Evolutionary conservation across 2,329 filamentous ascomycete species (phyloP).

Genomic region (Byssochlamys sp.): DNA sequence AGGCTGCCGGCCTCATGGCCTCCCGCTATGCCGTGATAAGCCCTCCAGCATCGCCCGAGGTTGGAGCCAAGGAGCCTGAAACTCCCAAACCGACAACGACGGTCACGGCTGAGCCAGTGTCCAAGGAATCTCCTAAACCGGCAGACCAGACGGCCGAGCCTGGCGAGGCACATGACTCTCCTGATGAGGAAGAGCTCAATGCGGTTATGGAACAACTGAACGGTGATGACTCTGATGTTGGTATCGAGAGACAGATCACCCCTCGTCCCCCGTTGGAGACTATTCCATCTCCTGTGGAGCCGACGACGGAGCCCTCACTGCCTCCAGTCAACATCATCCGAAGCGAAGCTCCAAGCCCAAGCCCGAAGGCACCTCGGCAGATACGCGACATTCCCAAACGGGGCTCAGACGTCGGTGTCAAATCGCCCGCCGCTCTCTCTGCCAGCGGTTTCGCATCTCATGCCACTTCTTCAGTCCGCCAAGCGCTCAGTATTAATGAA

Average conservation of each 20-base stretch:
- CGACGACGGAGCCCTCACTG: conserved; percentile 46
- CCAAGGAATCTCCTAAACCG: conserved; percentile 3
- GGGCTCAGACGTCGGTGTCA: conserved; percentile 27
- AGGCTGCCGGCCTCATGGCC: conserved; percentile 20
- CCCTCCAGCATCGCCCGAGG: conserved; percentile 15
- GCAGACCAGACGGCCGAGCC: conserved; percentile 12
- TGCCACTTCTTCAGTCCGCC: conserved; percentile 48
- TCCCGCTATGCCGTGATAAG: conserved; percentile 27
- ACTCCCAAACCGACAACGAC: conserved; percentile 7
- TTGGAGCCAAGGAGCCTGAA: conserved; percentile 7
- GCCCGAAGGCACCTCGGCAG: conserved; percentile 48
- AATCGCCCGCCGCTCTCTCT: conserved; percentile 44
- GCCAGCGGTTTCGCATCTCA: conserved; percentile 52
- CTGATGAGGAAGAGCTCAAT: conserved; percentile 65
- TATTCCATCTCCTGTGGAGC: conserved; percentile 34
- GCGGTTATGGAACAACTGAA: conserved; percentile 82
- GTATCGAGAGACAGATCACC: conserved; percentile 54
- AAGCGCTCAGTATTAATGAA: conserved; percentile 51
- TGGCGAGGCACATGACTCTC: conserved; percentile 21
- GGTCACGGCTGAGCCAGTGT: conserved; percentile 1
- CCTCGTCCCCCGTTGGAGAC: conserved; percentile 18
- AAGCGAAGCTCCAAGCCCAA: conserved; percentile 66
- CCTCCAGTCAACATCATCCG: conserved; percentile 46
- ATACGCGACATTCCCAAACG: conserved; percentile 37
- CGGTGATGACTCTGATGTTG: conserved; percentile 61